Base-by-base conservation (phyloP, 208 protist species). In the Phytomonas sp. region DNA sequence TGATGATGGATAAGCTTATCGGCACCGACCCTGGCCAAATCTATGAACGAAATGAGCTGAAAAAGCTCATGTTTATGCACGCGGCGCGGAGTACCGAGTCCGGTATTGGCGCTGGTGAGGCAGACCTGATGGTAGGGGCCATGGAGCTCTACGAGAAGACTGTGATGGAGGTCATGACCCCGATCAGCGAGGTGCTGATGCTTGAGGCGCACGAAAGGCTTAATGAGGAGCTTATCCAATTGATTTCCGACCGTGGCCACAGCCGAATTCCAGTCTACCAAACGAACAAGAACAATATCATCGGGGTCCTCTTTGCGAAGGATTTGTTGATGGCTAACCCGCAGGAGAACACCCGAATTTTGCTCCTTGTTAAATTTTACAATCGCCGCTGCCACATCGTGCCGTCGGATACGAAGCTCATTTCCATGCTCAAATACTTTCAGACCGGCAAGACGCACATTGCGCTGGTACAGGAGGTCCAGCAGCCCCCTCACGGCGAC, bases 1-100 rank as follows among this genome's bases (percentile, higher is more conserved):
- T 95, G 62, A 68, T 97, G 23, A 80, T 98, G 8, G 94, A 98
- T 78, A 75, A 71, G 32, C 79, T 96, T 60, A 95, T 98, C 60
- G 96, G 95, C 68, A 85, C 81, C 29, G 97, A 99, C 71, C 91
- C 97, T 30, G 94, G 96, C 61, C 96, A 97, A 34, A 96, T 98
- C 63, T 99, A 98, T 83, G 93, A 96, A 76, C 91, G 92, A 30
- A 89, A 94, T 75, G 91, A 98, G 82, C 80, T 99, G 40, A 98
- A 98, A 80, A 91, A 97, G 69, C 90, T 99, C n/a, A 93, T 99
- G 82, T 87, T 96, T 70, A 90, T 98, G 82, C 93, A 98, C 70
- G 92, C 88, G 3, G 93, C 92, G 9, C 87, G 82, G 65, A 86
- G 94, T 61, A 75, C 78, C 36, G 89, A 96, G 75, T 88, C 87